Evolutionary conservation across 1,139 yeast species (phyloP), one percentile per base, ranked within the genome.

Genomic region (Pichia sp.): DNA sequence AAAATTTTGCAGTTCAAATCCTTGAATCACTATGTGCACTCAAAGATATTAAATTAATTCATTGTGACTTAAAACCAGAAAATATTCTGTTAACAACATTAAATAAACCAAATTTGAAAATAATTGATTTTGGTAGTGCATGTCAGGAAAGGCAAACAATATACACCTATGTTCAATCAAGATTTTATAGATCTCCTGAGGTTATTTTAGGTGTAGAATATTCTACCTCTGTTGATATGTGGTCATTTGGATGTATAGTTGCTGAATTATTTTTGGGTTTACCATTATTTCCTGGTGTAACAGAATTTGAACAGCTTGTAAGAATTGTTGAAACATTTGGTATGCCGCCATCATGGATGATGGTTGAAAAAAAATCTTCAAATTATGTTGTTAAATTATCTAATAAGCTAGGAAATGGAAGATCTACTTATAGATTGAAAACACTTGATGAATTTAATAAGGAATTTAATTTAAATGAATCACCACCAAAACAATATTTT

Each of bases 191-290:
- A 50, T 87, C 96, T 1, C 99, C 99, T 0, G 99, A 92, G 62
- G 96, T 92, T 22, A 78, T 92, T 4, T 66, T 92, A 29, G 98
- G 99, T 0, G 70, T 92, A 39, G 96, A 96, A 5, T 85, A 84
- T 57, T 85, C 96, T 0, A 81, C 95, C 23, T 81, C 96, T 8
- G 92, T 92, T 47, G 99, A 92, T 63, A 89, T 92, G 90, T 92
- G 99, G 99, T 89, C 97, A 2, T 69, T 92, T 38, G 99, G 98
- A 2, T 92, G 99, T 68, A 92, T 94, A 44, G 83, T 90, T 31
- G 97, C 96, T 1, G 99, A 92, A 62, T 68, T 92, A 45, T 92
- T 89, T 57, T 66, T 92, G 45, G 99, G 99, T 0, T 71, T 92
- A 46, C 99, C 99, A 1, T 73, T 92, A 57, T 89, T 92, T 58